These are phyloP conservation scores for Pycnococcus provasolii DNA, from an alignment of 139 green algal species.

Conservation along the genomic window DNA sequence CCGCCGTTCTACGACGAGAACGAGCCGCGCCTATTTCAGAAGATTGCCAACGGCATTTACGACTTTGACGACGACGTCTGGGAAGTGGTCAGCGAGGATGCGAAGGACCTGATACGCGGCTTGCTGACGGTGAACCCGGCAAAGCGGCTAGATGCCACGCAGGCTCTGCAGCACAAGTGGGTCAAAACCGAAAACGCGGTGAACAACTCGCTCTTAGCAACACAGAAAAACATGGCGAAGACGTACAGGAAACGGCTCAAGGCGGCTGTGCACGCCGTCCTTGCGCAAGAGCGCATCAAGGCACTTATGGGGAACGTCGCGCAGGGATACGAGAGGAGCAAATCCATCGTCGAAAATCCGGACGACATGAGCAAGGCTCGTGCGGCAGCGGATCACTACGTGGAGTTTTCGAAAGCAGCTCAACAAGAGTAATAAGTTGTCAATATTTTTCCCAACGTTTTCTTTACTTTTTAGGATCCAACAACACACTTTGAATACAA, in stretches of 20 bases:
- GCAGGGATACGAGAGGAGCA: too few relatives aligned
- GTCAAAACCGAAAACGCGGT: too few relatives aligned
- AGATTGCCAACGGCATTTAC: slow-evolving; percentile 63
- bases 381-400: not conserved
- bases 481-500: too few relatives aligned
- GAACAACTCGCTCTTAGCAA: too few relatives aligned
- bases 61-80: slow-evolving; percentile 71
- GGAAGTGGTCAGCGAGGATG: slow-evolving; percentile 53
- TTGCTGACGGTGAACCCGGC: slow-evolving; percentile 50
- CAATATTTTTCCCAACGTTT: not conserved
- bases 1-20: slow-evolving; percentile 79
- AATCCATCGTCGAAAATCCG: too few relatives aligned
- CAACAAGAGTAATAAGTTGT: not conserved
- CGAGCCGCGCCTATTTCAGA: slow-evolving; percentile 75
- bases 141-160: slow-evolving; percentile 51
- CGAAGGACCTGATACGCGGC: slow-evolving; percentile 55
- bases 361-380: not conserved
- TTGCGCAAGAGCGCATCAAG: too few relatives aligned
- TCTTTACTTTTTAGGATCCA: too few relatives aligned
- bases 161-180: slow-evolving; percentile 38
- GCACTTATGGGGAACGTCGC: too few relatives aligned
- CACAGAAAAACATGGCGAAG: not conserved
- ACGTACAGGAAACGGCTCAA: not conserved
- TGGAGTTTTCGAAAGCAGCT: not conserved
- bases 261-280: not conserved